These are phyloP conservation scores for Trametes cinnabarina DNA, from an alignment of 768 basidiomycete species.

Conservation along the genomic window DNA sequence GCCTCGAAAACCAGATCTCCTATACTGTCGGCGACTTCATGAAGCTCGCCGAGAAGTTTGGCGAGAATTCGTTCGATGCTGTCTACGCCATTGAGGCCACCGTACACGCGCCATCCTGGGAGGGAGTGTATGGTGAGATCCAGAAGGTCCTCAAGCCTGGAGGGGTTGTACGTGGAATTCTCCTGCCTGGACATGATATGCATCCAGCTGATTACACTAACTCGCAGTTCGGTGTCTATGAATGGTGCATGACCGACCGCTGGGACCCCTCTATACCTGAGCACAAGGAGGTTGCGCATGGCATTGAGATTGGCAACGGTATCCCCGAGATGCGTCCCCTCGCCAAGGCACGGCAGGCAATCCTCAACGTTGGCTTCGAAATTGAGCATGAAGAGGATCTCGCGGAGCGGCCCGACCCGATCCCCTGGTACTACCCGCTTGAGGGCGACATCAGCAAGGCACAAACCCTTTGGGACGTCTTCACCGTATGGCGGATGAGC, in stretches of 20 bases:
- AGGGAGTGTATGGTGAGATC: slow-evolving; percentile 94
- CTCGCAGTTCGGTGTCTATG: slow-evolving; percentile 90
- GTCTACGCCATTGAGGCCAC: slow-evolving; percentile 99
- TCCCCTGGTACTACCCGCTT: slow-evolving; percentile 96
- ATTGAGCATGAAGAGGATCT: slow-evolving; percentile 93
- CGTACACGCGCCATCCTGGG: slow-evolving; percentile 92
- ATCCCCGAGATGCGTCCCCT: slow-evolving; percentile 96
- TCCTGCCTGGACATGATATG: background rate
- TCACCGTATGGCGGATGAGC: slow-evolving; percentile 89
- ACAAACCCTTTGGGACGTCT: slow-evolving; percentile 89
- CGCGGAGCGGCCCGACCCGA: slow-evolving; percentile 72
- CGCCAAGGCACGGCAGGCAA: slow-evolving; percentile 64
- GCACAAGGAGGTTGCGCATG: slow-evolving; percentile 90
- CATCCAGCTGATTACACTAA: slow-evolving; percentile 1
- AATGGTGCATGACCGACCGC: slow-evolving; percentile 97
- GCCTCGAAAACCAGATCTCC: slow-evolving; percentile 70
- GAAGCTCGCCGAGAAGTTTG: slow-evolving; percentile 89
- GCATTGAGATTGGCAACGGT: slow-evolving; percentile 92
- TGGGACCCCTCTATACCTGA: slow-evolving; percentile 85
- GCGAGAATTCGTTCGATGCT: slow-evolving; percentile 91
- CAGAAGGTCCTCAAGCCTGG: slow-evolving; percentile 93
- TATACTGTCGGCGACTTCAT: slow-evolving; percentile 97
- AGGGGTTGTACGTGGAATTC: slow-evolving; percentile 67
- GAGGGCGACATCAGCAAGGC: slow-evolving; percentile 92
- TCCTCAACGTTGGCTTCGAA: slow-evolving; percentile 81